Percentiles rank a stretch among this genome's conserved stretches.
Conservation (phyloP, 352 stramenopile genomes). For the Phytophthora capsici region DNA sequence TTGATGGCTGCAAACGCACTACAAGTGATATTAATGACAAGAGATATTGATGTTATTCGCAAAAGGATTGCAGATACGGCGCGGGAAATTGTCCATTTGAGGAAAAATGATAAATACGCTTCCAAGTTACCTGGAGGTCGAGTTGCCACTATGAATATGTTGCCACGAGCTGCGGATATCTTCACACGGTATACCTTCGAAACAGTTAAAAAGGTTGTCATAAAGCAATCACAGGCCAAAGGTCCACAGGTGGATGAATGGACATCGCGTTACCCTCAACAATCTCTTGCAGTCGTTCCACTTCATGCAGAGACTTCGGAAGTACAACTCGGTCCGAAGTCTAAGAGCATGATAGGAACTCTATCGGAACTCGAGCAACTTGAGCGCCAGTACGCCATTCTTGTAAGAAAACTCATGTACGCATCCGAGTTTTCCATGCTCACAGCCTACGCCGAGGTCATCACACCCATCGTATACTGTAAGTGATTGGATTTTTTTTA, state of each 20-base stretch:
- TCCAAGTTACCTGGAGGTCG: background rate
- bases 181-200: conserved; percentile 8
- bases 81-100: background rate
- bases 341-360: no score
- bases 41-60: conserved; percentile 18
- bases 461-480: conserved; percentile 23
- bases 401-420: conserved; percentile 36
- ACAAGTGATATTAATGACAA: conserved; percentile 6
- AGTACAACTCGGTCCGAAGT: background rate
- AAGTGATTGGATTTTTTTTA: background rate
- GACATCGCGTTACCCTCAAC: background rate
- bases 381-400: conserved; percentile 15
- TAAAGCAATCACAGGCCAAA: background rate
- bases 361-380: conserved; percentile 6
- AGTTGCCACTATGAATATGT: conserved; percentile 8
- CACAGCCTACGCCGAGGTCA: conserved; percentile 29
- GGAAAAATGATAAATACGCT: background rate
- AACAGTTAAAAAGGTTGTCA: background rate
- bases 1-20: conserved; percentile 6
- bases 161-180: conserved; percentile 11
- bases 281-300: background rate
- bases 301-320: background rate
- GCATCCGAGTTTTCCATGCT: conserved; percentile 41
- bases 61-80: conserved; percentile 3
- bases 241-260: background rate